These are phyloP conservation scores for Diospyros lotus DNA, from an alignment of 148 eudicot genomes.

Conservation along the genomic window DNA sequence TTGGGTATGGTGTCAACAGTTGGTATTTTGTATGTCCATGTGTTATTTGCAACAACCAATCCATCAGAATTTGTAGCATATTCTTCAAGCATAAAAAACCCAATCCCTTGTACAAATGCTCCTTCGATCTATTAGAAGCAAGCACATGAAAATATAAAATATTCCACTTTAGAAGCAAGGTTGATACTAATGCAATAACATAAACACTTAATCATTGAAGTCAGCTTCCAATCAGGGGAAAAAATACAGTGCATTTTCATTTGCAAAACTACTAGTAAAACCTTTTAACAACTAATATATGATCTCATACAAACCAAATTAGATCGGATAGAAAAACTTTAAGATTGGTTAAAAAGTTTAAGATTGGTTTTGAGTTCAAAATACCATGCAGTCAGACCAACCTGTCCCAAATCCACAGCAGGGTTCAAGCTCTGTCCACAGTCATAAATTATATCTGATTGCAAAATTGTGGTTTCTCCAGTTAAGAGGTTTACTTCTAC, in stretches of 20 bases:
- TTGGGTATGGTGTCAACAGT: conserved; percentile 81
- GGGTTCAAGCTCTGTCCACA: conserved; percentile 98
- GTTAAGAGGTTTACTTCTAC: conserved; percentile 84
- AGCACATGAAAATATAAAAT: conserved; percentile 2
- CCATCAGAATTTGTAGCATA: conserved; percentile 64
- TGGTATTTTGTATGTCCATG: conserved; percentile 93
- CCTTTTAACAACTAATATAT: too few relatives aligned
- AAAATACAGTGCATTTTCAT: neutral
- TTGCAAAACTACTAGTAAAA: neutral
- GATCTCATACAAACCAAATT: neutral
- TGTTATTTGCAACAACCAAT: conserved; percentile 53
- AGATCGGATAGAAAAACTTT: neutral
- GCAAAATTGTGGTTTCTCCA: conserved; percentile 75
- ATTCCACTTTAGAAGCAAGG: neutral
- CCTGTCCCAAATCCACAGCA: conserved; percentile 98
- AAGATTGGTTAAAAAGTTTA: neutral
- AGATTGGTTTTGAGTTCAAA: neutral
- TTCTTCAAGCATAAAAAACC: conserved; percentile 89
- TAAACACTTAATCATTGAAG: neutral
- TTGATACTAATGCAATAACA: neutral
- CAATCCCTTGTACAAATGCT: conserved; percentile 88
- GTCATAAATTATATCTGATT: conserved; percentile 79
- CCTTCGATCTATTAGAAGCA: conserved; percentile 66
- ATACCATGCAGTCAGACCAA: conserved; percentile 14
- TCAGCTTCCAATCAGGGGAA: neutral